Percentiles rank a stretch among this genome's conserved stretches.
Conservation (phyloP, 225 moss, liverwort and hornwort species). For the Pseudisothecium myosuroides region DNA sequence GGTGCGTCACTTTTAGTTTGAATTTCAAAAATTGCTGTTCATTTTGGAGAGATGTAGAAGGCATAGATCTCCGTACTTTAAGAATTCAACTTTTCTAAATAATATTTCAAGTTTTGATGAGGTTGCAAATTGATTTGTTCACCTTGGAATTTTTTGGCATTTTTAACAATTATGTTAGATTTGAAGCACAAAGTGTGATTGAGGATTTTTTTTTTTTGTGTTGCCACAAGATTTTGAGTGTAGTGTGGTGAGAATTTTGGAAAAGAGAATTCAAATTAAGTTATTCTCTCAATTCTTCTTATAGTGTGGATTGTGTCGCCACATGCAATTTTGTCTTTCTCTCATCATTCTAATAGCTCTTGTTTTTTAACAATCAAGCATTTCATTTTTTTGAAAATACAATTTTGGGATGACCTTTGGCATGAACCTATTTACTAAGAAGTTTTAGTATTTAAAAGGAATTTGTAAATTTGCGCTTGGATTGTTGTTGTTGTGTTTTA, state of each 20-base stretch:
- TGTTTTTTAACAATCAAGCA: not conserved
- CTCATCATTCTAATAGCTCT: not conserved
- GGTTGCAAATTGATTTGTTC: not conserved
- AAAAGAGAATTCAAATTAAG: not conserved
- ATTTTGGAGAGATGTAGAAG: not conserved
- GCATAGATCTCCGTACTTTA: accelerated
- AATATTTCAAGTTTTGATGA: not conserved
- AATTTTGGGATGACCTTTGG: not conserved
- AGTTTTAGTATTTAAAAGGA: not conserved
- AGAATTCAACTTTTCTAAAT: accelerated
- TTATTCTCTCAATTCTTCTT: not conserved
- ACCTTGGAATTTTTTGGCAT: accelerated
- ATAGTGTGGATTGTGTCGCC: accelerated
- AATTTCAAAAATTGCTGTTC: accelerated
- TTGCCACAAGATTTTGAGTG: not conserved
- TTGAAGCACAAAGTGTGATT: accelerated
- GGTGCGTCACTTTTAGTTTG: accelerated
- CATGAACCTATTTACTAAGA: accelerated
- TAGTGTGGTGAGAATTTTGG: not conserved
- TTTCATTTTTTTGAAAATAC: not conserved
- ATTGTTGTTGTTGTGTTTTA: not conserved
- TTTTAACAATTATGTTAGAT: not conserved
- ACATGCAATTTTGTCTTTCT: not conserved
- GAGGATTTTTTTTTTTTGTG: accelerated
- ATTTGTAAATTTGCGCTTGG: not conserved